phyloP scores from a whole-genome alignment of 805 yeast species.

The Cyberlindnera meyerae region DNA sequence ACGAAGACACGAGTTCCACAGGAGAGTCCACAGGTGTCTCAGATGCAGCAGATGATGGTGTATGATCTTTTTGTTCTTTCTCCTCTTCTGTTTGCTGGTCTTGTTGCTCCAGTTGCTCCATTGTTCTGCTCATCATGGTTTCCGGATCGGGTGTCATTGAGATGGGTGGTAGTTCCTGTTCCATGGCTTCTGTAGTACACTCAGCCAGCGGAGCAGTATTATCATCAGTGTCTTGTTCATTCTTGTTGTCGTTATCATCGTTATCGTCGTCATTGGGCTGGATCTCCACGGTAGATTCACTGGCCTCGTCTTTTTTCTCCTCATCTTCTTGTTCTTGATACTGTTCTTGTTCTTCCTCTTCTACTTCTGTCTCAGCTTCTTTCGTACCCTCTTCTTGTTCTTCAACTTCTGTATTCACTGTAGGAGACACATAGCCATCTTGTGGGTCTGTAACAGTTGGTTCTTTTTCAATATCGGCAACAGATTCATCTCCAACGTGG shows the following conservation, averaged over 20 bases:
- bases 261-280: constrained; percentile 2
- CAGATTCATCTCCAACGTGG: too few species aligned
- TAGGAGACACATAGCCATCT: background rate
- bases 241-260: background rate
- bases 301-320: constrained; percentile 4
- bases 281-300: constrained; percentile 4
- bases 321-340: background rate
- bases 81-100: background rate
- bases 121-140: background rate
- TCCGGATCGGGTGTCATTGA: too few species aligned
- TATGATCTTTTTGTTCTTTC: background rate
- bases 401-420: background rate
- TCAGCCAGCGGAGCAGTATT: too few species aligned
- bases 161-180: too few species aligned
- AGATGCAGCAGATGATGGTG: background rate
- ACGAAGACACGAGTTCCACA: too few species aligned
- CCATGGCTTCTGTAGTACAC: too few species aligned
- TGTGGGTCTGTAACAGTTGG: background rate
- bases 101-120: background rate
- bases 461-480: background rate
- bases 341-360: background rate
- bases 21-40: constrained; percentile 7
- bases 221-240: too few species aligned
- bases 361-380: background rate
- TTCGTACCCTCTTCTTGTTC: background rate